Evolutionary conservation across 73 alveolate species (phyloP).

Genomic region (Paramecium caudatum): DNA sequence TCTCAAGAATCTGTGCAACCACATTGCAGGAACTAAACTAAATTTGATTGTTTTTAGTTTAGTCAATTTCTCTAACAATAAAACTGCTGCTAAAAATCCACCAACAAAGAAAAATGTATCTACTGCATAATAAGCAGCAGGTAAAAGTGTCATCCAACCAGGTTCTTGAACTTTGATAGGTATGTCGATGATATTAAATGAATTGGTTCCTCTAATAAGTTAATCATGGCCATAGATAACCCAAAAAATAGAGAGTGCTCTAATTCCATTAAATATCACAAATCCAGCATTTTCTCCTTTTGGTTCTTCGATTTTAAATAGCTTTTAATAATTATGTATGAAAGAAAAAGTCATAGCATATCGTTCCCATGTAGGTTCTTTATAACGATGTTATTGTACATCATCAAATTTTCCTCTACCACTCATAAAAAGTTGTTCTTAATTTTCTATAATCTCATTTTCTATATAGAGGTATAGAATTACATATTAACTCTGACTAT

Average conservation of each 20-base stretch:
- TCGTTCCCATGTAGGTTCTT: conserved; percentile 52
- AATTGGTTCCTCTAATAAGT: conserved; percentile 1
- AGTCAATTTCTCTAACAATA: conserved; percentile 70
- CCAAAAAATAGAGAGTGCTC: conserved; percentile 72
- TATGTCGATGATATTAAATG: background rate
- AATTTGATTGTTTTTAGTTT: conserved; percentile 9
- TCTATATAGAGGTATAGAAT: background rate
- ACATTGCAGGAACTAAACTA: conserved; percentile 58
- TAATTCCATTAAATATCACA: conserved; percentile 75
- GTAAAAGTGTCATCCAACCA: conserved; percentile 57
- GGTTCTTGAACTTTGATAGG: background rate
- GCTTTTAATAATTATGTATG: background rate
- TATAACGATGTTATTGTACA: background rate
- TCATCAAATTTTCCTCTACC: background rate
- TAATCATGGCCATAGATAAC: conserved; percentile 74
- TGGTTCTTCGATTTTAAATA: conserved; percentile 54
- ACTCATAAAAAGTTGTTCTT: conserved; percentile 37
- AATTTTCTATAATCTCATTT: conserved; percentile 32
- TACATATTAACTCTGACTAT: background rate
- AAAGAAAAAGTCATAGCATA: conserved; percentile 31
- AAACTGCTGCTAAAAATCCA: conserved; percentile 77
- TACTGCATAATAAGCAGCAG: conserved; percentile 79
- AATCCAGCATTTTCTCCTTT: conserved; percentile 59
- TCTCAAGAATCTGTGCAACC: conserved; percentile 80
- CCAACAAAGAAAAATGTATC: conserved; percentile 81